phyloP scores from a whole-genome alignment of 768 basidiomycete species.

The Cyathus striatus region DNA sequence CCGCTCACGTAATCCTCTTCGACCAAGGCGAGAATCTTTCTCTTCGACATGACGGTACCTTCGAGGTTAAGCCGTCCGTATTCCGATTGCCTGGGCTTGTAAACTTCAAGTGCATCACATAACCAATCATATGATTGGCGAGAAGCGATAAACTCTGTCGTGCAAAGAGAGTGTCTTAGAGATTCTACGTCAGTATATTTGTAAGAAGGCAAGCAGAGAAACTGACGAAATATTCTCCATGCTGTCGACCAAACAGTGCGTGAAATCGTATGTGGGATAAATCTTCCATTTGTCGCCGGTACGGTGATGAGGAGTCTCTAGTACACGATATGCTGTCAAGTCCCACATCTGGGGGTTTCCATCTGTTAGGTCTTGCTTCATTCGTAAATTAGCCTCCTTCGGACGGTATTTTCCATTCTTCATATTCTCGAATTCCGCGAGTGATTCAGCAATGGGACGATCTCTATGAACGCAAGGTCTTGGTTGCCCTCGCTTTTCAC shows the following conservation, averaged over 20 bases:
- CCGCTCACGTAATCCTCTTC: constrained; percentile 78
- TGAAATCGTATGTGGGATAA: constrained; percentile 98
- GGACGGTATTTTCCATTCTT: constrained; percentile 85
- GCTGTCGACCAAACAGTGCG: constrained; percentile 96
- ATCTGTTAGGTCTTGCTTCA: constrained; percentile 94
- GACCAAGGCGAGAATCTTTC: constrained; percentile 88
- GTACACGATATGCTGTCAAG: constrained; percentile 90
- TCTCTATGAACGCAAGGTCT: constrained; percentile 83
- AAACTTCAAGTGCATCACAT: constrained; percentile 94
- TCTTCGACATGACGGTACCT: constrained; percentile 95
- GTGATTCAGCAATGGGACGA: constrained; percentile 82
- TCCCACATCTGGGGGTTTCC: constrained; percentile 99
- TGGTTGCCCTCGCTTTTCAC: constrained; percentile 78
- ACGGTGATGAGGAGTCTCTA: constrained; percentile 87
- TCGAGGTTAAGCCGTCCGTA: constrained; percentile 91
- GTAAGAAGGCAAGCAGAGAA: background rate
- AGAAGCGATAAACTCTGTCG: constrained; percentile 91
- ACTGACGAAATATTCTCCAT: constrained; percentile 98
- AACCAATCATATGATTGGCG: constrained; percentile 99
- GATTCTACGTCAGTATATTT: background rate
- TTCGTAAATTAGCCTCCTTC: constrained; percentile 88
- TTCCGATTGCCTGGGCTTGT: constrained; percentile 96
- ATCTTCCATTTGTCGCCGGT: constrained; percentile 94
- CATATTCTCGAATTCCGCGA: constrained; percentile 89
- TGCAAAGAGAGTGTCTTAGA: constrained; percentile 93